Base-by-base conservation (phyloP, 306 rosid genomes). In the Gastrolobium bilobum region DNA sequence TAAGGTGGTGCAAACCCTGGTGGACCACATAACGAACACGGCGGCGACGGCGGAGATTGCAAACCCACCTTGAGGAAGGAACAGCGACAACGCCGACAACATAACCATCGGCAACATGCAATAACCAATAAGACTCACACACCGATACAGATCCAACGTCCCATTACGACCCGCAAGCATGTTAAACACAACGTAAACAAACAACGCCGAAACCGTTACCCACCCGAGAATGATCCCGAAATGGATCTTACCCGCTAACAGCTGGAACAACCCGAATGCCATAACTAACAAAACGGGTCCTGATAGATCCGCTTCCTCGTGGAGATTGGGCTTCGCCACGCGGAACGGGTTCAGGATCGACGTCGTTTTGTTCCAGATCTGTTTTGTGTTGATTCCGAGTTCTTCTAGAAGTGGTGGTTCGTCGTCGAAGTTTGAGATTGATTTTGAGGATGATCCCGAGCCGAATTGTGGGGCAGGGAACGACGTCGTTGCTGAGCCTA, bases 41-140 rank as follows among this genome's bases (percentile, higher is more conserved):
- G 42, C 52, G 2, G 86, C 80, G 7, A 58, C 31, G 2, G 6
- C 30, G 2, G 77, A 46, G 13, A 72, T 57, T 1, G 33, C 66
- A 0, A 60, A 2, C 1, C 83, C 80, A 9, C 71, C 86, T 38
- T 83, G 83, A 1, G 86, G 86, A 7, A 83, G 63, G 15, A 83
- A 83, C 66, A 83, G 40, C n/a, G 86, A 66, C 10, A 83, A 29
- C 13, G 75, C 67, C 8, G 86, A 83, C 0, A 83, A 7, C 13
- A 83, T 73, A 47, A 78, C 86, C 80, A 78, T 73, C 0, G 86
- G 86, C 42, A 78, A 37, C 83, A 83, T 72, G 11, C 80, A 78
- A 29, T 83, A 83, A 2, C 86, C 86, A 9, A 83, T 59, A 20
- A 78, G 39, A 29, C 86, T 72, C 15, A 78, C 78, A 9, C 86